A percentile compares a stretch with the other conserved stretches of the same genome.
phyloP scores from a whole-genome alignment of 75 land plant species.

The Picea sitchensis region DNA sequence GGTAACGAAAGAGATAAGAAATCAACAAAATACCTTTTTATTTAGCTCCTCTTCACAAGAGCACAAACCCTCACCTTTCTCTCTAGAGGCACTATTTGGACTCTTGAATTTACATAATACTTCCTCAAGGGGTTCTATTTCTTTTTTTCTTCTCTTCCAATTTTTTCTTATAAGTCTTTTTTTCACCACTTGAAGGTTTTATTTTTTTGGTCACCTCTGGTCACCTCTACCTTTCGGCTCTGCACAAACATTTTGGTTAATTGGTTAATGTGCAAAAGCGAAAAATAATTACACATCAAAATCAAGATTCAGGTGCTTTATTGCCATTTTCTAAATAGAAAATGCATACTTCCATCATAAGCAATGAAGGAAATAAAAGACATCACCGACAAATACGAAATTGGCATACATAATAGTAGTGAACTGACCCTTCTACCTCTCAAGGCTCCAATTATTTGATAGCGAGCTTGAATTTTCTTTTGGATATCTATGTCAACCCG shows the following conservation, averaged over 20 bases:
- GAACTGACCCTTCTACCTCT: constrained; percentile 34
- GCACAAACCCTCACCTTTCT: constrained; percentile 42
- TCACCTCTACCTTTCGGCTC: constrained; percentile 2
- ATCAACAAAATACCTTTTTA: constrained; percentile 38
- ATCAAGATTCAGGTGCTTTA: neutral
- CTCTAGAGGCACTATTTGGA: constrained; percentile 28
- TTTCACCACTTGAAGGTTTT: constrained; percentile 37
- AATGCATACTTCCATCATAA: neutral
- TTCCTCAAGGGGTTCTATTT: constrained; percentile 65
- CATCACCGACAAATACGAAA: neutral
- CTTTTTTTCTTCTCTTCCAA: constrained; percentile 53
- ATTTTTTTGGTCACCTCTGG: constrained; percentile 35
- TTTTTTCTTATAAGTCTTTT: constrained; percentile 25
- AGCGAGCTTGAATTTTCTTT: constrained; percentile 37
- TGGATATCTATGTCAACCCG: constrained; percentile 45
- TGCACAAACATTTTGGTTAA: neutral
- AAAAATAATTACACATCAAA: neutral
- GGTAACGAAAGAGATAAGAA: neutral
- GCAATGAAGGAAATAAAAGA: neutral
- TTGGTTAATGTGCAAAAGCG: neutral
- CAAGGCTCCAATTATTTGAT: constrained; percentile 24
- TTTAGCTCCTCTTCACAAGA: constrained; percentile 81
- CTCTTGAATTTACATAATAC: constrained; percentile 50
- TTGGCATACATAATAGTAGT: neutral
- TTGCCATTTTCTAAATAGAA: neutral